Conservation (phyloP, 1,139 yeast genomes). For the Debaryomyces robertsiae region DNA sequence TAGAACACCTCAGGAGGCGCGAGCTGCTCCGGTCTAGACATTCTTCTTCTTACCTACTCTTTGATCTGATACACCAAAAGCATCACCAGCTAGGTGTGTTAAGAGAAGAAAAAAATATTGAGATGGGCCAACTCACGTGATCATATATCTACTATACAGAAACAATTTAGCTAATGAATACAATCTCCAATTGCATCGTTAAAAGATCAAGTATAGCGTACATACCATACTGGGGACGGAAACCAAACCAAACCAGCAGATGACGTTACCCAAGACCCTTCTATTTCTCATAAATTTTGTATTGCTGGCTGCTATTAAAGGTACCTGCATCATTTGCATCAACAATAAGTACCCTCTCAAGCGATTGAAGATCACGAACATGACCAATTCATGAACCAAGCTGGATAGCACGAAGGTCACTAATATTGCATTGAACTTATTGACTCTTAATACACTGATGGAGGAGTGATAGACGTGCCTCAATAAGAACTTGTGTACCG, state of each 20-base stretch:
- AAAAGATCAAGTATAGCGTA: slow-evolving; percentile 79
- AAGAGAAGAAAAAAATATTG: slow-evolving; percentile 6
- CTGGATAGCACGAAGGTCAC: slow-evolving; percentile 83
- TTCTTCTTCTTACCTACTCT: slow-evolving; percentile 33
- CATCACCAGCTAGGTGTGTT: too few relatives aligned
- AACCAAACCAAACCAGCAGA: slow-evolving; percentile 92
- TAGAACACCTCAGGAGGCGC: slow-evolving; percentile 98
- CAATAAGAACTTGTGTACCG: slow-evolving; percentile 87
- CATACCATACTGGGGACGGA: slow-evolving; percentile 91
- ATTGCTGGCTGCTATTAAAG: slow-evolving; percentile 57
- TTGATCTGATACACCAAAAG: too few relatives aligned
- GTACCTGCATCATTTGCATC: slow-evolving; percentile 84
- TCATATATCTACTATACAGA: background rate
- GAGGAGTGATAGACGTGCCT: slow-evolving; percentile 95
- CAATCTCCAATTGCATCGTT: slow-evolving; percentile 5
- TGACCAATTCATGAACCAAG: slow-evolving; percentile 84
- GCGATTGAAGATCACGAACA: slow-evolving; percentile 83
- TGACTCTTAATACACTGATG: slow-evolving; percentile 71
- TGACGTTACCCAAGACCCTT: slow-evolving; percentile 70
- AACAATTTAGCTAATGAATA: background rate
- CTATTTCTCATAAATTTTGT: slow-evolving; percentile 54
- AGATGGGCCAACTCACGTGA: slow-evolving; percentile 10
- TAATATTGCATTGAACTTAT: slow-evolving; percentile 69
- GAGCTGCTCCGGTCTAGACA: slow-evolving; percentile 97
- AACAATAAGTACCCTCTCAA: slow-evolving; percentile 77